Evolutionary conservation across 129 eudicot genomes (phyloP).

Genomic region (Helianthus tuberosus): DNA sequence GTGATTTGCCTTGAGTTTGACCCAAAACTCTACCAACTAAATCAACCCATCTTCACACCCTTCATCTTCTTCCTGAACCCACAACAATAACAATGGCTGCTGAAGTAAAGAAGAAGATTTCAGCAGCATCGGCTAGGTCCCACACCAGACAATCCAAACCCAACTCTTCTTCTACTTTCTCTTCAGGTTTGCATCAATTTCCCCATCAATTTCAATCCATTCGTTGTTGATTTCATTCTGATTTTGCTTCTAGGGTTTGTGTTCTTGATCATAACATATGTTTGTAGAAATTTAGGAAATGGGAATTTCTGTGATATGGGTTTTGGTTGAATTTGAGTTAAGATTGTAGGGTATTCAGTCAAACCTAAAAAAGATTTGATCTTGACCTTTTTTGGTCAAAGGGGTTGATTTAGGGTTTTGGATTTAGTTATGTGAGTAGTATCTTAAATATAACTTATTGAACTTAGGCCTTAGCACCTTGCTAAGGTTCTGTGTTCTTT

Average conservation of each 20-base stretch:
- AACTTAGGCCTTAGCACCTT: too few relatives aligned
- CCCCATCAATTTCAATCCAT: not conserved
- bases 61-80: not conserved
- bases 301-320: too few relatives aligned
- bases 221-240: not conserved
- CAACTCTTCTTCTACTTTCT: conserved; percentile 27
- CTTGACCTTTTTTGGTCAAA: not conserved
- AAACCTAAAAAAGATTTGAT: not conserved
- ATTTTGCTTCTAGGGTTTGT: not conserved
- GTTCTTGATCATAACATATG: too few relatives aligned
- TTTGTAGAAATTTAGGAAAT: too few relatives aligned
- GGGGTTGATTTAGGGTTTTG: not conserved
- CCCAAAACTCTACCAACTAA: not conserved
- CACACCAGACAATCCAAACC: conserved; percentile 58
- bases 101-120: conserved; percentile 46
- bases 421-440: not conserved
- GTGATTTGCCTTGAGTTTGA: too few relatives aligned
- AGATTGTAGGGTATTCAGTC: conserved; percentile 6
- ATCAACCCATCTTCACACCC: not conserved
- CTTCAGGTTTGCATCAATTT: conserved; percentile 41
- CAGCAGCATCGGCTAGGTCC: conserved; percentile 81
- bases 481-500: too few relatives aligned
- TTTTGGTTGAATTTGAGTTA: not conserved
- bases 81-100: conserved; percentile 43
- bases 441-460: not conserved